Evolutionary conservation across 768 basidiomycete species (phyloP), one percentile per base, ranked within the genome.

Genomic region (Russula sp.): DNA sequence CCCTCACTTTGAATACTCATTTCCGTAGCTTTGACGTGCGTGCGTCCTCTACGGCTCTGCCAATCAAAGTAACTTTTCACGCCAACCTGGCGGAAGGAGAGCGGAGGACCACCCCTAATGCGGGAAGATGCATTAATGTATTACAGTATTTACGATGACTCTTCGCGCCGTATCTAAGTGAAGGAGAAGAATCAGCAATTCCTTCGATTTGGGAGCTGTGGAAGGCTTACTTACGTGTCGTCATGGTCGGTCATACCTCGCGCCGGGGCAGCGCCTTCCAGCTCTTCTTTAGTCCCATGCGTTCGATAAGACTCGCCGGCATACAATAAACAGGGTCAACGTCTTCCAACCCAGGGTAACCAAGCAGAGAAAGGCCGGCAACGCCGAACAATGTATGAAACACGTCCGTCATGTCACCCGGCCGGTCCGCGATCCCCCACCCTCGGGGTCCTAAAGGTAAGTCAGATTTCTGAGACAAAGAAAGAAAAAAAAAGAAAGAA

Each of bases 261-360:
- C 74, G 72, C 44, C 83, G 74, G 28, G 79, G 78, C 26, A 89
- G 75, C 2, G 81, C 84, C 68, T 80, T 75, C 87, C 87, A 89
- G 6, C 72, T 79, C 71, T 88, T 92, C 68, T 79, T 77, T 61
- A 96, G 78, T 3, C 91, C 93, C 74, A 75, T 82, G 40, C 74
- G 74, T 72, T 89, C 85, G 49, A 93, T 91, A 9, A 94, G 70
- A 13, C 73, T 73, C 1, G 88, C 88, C 9, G 94, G 96, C 94
- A 98, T 94, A 76, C 95, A 98, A 71, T 94, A 97, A 24, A 97
- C 88, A 0, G 96, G 96, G 72, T 98, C 97, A 49, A 98, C 76
- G 68, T 93, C 91, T 16, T 84, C 79, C 24, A 99, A 75, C 2
- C 85, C 88, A 0, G 91, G 89, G 71, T 94, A 95, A n/a, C 93